Percentiles rank a stretch among this genome's conserved stretches.
Evolutionary conservation across 805 yeast genomes (phyloP).

Genomic region (Suhomyces prunicola): DNA sequence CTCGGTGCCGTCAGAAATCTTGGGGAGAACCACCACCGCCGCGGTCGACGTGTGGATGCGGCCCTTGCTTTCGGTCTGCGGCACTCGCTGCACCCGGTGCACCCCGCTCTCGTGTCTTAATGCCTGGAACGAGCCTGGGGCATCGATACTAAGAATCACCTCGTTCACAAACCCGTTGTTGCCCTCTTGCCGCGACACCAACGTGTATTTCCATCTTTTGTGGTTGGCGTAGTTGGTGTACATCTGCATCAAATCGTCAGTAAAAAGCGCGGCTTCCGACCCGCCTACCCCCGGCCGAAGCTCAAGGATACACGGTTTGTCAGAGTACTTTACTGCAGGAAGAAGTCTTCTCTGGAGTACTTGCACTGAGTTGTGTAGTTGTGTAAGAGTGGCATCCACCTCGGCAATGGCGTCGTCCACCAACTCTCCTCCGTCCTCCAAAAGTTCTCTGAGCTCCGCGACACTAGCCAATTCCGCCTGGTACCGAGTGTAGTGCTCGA

Average conservation of each 20-base stretch:
- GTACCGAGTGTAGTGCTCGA: conserved; percentile 32
- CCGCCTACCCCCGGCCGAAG: conserved; percentile 97
- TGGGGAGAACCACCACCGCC: conserved; percentile 91
- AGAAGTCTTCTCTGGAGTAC: conserved; percentile 57
- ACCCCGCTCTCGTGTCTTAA: conserved; percentile 90
- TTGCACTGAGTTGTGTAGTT: conserved; percentile 39
- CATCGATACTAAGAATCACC: conserved; percentile 61
- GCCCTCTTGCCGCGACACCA: conserved; percentile 56
- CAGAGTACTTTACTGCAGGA: conserved; percentile 76
- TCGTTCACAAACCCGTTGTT: conserved; percentile 73
- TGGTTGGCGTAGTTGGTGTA: conserved; percentile 66
- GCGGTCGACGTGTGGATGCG: conserved; percentile 95
- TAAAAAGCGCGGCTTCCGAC: conserved; percentile 83
- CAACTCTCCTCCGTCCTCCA: conserved; percentile 29
- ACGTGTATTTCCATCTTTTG: conserved; percentile 63
- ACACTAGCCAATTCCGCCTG: conserved; percentile 22
- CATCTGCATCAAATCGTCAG: conserved; percentile 78
- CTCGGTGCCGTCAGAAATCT: conserved; percentile 58
- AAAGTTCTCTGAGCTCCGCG: conserved; percentile 23
- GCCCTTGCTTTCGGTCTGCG: conserved; percentile 91
- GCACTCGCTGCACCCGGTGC: conserved; percentile 92
- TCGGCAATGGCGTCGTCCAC: conserved; percentile 61
- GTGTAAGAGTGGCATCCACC: conserved; percentile 44
- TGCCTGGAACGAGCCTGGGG: conserved; percentile 71
- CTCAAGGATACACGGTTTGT: conserved; percentile 76